Base-by-base conservation (phyloP, 192 early-diverging fungal species). In the Coemansia asiatica region DNA sequence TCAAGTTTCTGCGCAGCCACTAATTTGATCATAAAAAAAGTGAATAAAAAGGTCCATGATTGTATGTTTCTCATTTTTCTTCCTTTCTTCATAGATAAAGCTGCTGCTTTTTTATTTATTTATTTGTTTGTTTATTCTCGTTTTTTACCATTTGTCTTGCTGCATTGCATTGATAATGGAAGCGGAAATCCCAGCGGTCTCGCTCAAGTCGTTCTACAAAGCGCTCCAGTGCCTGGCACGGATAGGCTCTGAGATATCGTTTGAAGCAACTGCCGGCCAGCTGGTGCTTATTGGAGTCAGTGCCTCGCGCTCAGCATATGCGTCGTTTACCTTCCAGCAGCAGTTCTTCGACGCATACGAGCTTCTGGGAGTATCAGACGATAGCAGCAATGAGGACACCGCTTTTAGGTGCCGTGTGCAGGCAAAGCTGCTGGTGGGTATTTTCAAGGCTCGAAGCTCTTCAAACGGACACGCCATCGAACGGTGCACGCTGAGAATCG, bases 331-430 rank as follows among this genome's bases (percentile, higher is more conserved):
- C 7, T 85, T 92, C 21, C 82, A 73, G 0, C 64, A 74, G 19
- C 75, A 65, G 28, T 92, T 90, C 71, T 92, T 92, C 73, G 88
- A 89, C n/a, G 61, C 68, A 16, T 92, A 88, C 69, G 56, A 74
- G 1, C 63, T 84, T 26, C 12, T 36, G 33, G 56, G 29, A 5
- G 19, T 57, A 6, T 31, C 28, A 35, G 56, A 61, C 16, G 51
- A 64, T 13, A 44, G 40, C 40, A 44, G 40, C 40, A n/a, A n/a
- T 15, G 47, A 56, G 21, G 38, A 67, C 12, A 18, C 66, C 6
- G 75, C 71, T 6, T 50, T 79, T 22, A 68, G 75, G 26, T 84
- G 76, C 28, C 66, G 70, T 7, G 77, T 84, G 16, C 70, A 74
- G 54, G 69, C 69, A 23, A 73, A 72, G 40, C 68, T 72, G 1